These are phyloP conservation scores for Aethionema arabicum DNA, from an alignment of 345 rosid genomes.

Conservation along the genomic window DNA sequence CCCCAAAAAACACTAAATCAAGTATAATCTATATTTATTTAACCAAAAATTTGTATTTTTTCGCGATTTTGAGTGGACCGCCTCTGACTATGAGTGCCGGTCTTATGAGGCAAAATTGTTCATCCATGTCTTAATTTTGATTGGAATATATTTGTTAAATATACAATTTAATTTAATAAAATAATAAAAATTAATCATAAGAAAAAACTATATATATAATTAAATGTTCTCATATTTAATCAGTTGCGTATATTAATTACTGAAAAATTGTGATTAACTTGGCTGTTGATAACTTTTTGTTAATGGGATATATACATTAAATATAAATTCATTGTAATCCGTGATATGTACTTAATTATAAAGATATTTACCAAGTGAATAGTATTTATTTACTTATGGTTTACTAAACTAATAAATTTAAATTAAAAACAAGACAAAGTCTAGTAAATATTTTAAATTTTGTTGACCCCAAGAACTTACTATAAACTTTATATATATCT, in stretches of 20 bases:
- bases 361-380: conserved; percentile 13
- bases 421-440: conserved; percentile 25
- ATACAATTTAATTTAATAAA: not conserved
- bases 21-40: conserved; percentile 4
- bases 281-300: no score
- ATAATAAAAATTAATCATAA: not conserved
- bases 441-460: conserved; percentile 19
- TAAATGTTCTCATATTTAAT: no score
- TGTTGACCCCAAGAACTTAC: conserved; percentile 9
- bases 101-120: conserved; percentile 25
- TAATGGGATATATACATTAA: no score
- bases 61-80: conserved; percentile 18
- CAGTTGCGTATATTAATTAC: no score
- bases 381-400: not conserved
- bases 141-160: not conserved
- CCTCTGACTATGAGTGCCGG: conserved; percentile 25
- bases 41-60: conserved; percentile 26
- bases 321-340: no score
- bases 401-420: not conserved
- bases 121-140: not conserved
- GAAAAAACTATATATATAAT: no score
- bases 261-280: no score
- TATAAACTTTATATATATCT: conserved; percentile 2
- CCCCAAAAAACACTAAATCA: no score
- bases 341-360: not conserved